These are phyloP conservation scores for Fusarium aywerte DNA, from an alignment of 2,329 filamentous ascomycete genomes.

Conservation along the genomic window DNA sequence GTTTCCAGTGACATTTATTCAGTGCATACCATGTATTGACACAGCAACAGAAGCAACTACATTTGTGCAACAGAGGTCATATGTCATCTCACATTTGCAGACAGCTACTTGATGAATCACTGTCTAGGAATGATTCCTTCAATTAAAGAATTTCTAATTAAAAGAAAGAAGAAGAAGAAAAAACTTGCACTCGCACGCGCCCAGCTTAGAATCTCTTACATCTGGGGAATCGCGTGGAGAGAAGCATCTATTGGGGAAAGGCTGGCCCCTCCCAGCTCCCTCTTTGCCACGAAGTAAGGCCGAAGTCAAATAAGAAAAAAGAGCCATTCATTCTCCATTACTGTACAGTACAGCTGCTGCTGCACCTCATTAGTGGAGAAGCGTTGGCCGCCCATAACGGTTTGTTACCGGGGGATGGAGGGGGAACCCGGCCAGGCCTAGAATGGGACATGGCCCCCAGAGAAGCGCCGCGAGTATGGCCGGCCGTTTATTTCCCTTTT, in stretches of 20 bases:
- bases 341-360: too few species aligned
- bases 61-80: constrained; percentile 8
- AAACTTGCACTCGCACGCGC: constrained; percentile 33
- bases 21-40: not conserved
- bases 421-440: not conserved
- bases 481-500: constrained; percentile 41
- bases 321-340: too few species aligned
- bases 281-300: constrained; percentile 50
- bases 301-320: constrained; percentile 27
- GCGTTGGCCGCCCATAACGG: constrained; percentile 43
- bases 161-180: not conserved
- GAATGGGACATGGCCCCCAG: constrained; percentile 19
- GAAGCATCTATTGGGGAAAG: constrained; percentile 15
- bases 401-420: constrained; percentile 20
- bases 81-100: not conserved
- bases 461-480: constrained; percentile 54
- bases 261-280: constrained; percentile 26
- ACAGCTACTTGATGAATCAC: not conserved
- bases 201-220: constrained; percentile 39
- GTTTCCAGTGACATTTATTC: not conserved
- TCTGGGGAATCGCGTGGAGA: constrained; percentile 48
- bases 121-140: not conserved
- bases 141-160: constrained; percentile 8
- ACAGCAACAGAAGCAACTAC: not conserved
- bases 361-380: constrained; percentile 23